Evolutionary conservation across 1,284 basidiomycete genomes (phyloP), one percentile per base, ranked within the genome.

Genomic region (Termitomyces sp.): DNA sequence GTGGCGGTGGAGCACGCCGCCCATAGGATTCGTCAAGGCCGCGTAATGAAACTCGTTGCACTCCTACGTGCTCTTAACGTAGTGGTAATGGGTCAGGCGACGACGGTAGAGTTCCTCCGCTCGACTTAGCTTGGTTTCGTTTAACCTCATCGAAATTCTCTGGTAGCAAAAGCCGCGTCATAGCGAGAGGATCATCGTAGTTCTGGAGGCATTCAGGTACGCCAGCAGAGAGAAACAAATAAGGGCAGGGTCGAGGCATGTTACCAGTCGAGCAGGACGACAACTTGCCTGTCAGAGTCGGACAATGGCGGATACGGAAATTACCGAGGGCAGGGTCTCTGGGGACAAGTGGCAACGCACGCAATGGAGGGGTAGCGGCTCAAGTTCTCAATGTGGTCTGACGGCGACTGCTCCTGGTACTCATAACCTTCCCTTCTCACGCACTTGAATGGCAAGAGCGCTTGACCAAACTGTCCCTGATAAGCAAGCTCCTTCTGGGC

Each of bases 321-420:
- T 51, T 58, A 59, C 56, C 19, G 57, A 73, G 64, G 58, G 67
- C 40, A 1, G 64, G 56, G 63, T 73, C 52, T 46, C 54, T 68
- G 50, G 72, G 65, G 45, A 72, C 47, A 60, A 77, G 70, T 36
- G 66, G 73, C 2, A 72, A 56, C 21, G 65, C 65, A 24, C 3
- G 0, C 3, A 45, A 75, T 69, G 65, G 55, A 59, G 52, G 75
- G 70, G 55, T 73, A 76, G 59, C 70, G 73, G 2, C 71, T 45
- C 13, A 73, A 60, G 55, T 73, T 71, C 61, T 70, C 50, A 67
- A 68, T 65, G 66, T 78, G 76, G 62, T 70, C 64, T 60, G 65
- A 73, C 19, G 78, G 79, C 52, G 67, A 66, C 73, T 81, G 79
- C 67, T 75, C 55, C 70, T 79, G 19, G 71, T 73, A 79, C 63